Evolutionary conservation across 1,139 yeast genomes (phyloP), one percentile per base, ranked within the genome.

Genomic region (Yamadazyma dendronema): DNA sequence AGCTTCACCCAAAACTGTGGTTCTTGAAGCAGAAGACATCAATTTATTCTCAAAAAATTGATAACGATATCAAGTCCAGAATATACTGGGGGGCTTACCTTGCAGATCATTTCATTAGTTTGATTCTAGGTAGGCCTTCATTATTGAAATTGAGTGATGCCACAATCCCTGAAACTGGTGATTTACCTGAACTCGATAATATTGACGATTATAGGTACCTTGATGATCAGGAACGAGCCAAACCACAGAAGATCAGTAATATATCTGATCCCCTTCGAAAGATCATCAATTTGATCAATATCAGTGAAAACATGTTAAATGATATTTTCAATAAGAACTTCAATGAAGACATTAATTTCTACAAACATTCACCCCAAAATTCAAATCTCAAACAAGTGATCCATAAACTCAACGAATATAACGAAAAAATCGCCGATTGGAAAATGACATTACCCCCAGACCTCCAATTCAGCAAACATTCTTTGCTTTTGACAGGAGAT

Each of bases 51-150:
- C 47, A 47, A 31, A 66, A 62, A 36, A 53, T 70, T 26, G 81
- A 77, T 50, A 66, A 74, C 11, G 77, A 73, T 30, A 79, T 80
- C 40, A 62, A 83, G 43, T 71, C 79, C 31, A 60, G 86, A 44
- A 76, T 80, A 8, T 80, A 77, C 52, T 80, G 86, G 86, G 85
- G 86, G 2, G 72, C 81, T 37, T 80, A 75, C 49, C 64, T 79
- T 44, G 82, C 84, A 3, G 86, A 80, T 50, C 83, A 79, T 49
- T 77, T 79, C 47, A 75, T 79, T 19, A 73, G 81, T 52, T 57
- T 79, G 35, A 61, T 79, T 35, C 54, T 79, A 35, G 85, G 86
- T 2, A 56, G 85, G 34, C 82, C 84, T 0, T 72, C 82, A 0
- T 60, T 77, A 2, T 58, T 80, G 40, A 77, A 78, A 45, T 62